Base-by-base conservation (phyloP, 2,329 filamentous ascomycete genomes). In the Raffaelea arxii region DNA sequence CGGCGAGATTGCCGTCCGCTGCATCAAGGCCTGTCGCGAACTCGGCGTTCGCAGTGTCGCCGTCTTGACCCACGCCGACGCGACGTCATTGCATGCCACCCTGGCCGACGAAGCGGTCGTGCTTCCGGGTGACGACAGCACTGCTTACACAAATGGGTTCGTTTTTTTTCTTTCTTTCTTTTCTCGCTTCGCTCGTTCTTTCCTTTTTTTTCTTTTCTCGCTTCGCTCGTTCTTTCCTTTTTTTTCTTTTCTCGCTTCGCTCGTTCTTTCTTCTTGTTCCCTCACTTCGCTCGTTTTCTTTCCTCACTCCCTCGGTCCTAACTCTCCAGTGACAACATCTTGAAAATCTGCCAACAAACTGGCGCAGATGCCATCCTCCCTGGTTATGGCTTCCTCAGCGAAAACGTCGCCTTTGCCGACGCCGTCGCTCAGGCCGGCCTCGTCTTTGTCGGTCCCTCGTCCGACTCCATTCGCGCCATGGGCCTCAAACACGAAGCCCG, bases 1-100 rank as follows among this genome's bases (percentile, higher is more conserved):
- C 27, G 57, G 57, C 19, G 57, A 59, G 42, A 58, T 58, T 16
- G 56, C 57, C 4, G 51, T 55, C 9, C 54, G 55, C 19, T 49
- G 52, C 36, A 55, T 58, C 18, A 43, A 25, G 7, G 25, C 48
- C 1, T 36, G 38, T 25, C 4, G 30, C 30, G 23, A 23, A 47
- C 50, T 22, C 52, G 44, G 39, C 37, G 9, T 36, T 18, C 16
- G 19, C 14, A 49, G 41, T n/a, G 42, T 57, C 7, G 43, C 56
- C 23, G 50, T 58, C 40, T 54, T 50, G 23, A 50, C 54, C 0
- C 16, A 47, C 3, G 49, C 51, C 4, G 55, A 58, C 23, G 51
- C 49, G 6, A 41, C 41, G 2, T 53, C 55, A 2, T 50, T 54
- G 9, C 56, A 58, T 27, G 53, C 52, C 14, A 47, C 46, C 5